Conservation (phyloP, 2,329 filamentous ascomycete species). For the Diplodia sapinea region DNA sequence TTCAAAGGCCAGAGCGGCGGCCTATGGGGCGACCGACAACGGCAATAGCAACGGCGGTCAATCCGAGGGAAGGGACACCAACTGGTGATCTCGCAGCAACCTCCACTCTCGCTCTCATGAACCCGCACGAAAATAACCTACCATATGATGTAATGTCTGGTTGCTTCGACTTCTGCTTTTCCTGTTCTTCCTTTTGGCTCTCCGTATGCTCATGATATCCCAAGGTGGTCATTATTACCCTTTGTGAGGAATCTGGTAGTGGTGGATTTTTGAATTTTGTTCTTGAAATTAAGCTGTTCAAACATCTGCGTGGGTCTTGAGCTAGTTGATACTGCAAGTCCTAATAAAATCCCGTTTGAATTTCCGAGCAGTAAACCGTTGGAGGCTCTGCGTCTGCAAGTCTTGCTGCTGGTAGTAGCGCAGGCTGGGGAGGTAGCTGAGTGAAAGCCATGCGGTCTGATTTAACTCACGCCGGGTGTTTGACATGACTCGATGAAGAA, state of each 20-base stretch:
- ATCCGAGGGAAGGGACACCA: conserved; percentile 26
- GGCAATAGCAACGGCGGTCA: neutral
- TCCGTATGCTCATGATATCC: conserved; percentile 17
- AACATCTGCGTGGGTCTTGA: neutral
- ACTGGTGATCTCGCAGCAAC: conserved; percentile 13
- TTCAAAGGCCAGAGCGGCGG: conserved; percentile 36
- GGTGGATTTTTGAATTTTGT: neutral
- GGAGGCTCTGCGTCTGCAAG: too few species aligned
- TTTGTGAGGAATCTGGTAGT: neutral
- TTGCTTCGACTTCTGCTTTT: neutral
- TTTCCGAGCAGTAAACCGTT: too few species aligned
- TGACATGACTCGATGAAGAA: too few species aligned
- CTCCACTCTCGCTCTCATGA: neutral
- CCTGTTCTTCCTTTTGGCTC: neutral
- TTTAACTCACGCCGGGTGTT: too few species aligned
- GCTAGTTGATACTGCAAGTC: neutral
- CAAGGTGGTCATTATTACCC: neutral
- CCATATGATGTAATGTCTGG: conserved; percentile 5
- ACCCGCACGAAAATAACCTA: neutral
- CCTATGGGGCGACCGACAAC: conserved; percentile 33
- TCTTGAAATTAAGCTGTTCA: neutral
- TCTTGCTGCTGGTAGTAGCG: too few species aligned
- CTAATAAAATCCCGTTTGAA: too few species aligned
- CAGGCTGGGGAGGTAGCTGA: too few species aligned
- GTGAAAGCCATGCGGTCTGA: too few species aligned